Evolutionary conservation across 2,329 filamentous ascomycete genomes (phyloP), one percentile per base, ranked within the genome.

Genomic region (Clonostachys rosea): DNA sequence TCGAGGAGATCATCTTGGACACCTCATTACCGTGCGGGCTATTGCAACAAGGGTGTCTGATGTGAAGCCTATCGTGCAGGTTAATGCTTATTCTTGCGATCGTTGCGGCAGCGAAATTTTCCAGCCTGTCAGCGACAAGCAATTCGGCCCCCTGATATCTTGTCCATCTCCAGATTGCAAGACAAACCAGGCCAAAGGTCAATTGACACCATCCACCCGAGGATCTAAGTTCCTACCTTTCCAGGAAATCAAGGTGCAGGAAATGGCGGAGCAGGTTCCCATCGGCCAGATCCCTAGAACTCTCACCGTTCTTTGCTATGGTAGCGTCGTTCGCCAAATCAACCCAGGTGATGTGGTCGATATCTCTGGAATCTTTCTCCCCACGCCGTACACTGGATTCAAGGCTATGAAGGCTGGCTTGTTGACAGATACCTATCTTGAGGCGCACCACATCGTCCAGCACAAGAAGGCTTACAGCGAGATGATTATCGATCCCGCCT

Each of bases 381-480:
- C 94, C 1, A 97, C 91, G 0, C 94, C 94, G 1, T 99, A 99
- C 66, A 99, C 94, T n/a, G 94, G 94, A 40, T 99, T 99, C 78
- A 87, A 95, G 70, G 95, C 94, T 5, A 96, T 99, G 72, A 87
- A 88, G 56, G 94, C 94, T 24, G 94, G 94, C 49, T 81, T 99
- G n/a, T 72, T 99, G 51, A 99, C 94, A 34, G 94, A 99, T 61
- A 99, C 94, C 2, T 99, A 96, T 63, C 74, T 99, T 12, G 94
- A 99, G 69, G 94, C 92, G 6, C 94, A 99, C 63, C 79, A 95
- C 61, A 84, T 99, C 42, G 83, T 84, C 40, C 94, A 99, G 66
- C 94, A 99, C 78, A 99, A 99, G 74, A 96, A 96, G 70, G 91
- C 92, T 1, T 99, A 99, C 67, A 89, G 95, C 54, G 87, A 95